These are phyloP conservation scores for Epichloe gansuensis DNA, from an alignment of 2,329 filamentous ascomycete genomes.

Conservation along the genomic window DNA sequence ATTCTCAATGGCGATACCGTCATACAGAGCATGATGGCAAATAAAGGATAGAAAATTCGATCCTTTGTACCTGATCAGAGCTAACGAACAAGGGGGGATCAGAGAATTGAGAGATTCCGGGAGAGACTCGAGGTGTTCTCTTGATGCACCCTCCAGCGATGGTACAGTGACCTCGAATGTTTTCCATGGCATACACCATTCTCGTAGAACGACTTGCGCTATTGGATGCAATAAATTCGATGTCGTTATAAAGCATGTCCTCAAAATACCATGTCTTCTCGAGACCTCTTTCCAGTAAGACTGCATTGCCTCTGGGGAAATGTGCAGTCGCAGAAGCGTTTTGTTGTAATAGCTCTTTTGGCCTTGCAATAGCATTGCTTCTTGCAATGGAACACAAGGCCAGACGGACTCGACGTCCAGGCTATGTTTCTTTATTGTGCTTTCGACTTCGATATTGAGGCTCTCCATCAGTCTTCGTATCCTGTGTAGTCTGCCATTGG, in stretches of 20 bases:
- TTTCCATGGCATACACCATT: constrained; percentile 29
- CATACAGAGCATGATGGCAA: constrained; percentile 75
- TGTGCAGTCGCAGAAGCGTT: constrained; percentile 48
- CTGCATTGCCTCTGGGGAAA: constrained; percentile 36
- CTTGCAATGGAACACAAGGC: constrained; percentile 78
- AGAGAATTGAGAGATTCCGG: constrained; percentile 29
- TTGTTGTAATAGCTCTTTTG: constrained; percentile 57
- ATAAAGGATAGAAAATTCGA: constrained; percentile 32
- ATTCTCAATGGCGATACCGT: constrained; percentile 61
- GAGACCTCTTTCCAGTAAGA: constrained; percentile 50
- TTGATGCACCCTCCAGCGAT: constrained; percentile 24
- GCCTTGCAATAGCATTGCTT: constrained; percentile 60
- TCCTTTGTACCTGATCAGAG: constrained; percentile 22
- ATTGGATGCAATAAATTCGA: constrained; percentile 47
- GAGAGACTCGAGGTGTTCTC: constrained; percentile 27
- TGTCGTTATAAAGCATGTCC: constrained; percentile 63
- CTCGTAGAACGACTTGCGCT: constrained; percentile 55
- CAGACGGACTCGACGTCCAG: constrained; percentile 42
- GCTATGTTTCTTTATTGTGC: constrained; percentile 9
- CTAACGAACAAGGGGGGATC: constrained; percentile 32
- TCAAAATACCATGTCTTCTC: constrained; percentile 58
- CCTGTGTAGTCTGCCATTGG: not conserved
- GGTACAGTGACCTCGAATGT: constrained; percentile 17
- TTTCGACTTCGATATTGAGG: constrained; percentile 1
- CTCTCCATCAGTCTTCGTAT: constrained; percentile 15